Base-by-base conservation (phyloP, 305 asterid genomes). In the Petunia hybrid region DNA sequence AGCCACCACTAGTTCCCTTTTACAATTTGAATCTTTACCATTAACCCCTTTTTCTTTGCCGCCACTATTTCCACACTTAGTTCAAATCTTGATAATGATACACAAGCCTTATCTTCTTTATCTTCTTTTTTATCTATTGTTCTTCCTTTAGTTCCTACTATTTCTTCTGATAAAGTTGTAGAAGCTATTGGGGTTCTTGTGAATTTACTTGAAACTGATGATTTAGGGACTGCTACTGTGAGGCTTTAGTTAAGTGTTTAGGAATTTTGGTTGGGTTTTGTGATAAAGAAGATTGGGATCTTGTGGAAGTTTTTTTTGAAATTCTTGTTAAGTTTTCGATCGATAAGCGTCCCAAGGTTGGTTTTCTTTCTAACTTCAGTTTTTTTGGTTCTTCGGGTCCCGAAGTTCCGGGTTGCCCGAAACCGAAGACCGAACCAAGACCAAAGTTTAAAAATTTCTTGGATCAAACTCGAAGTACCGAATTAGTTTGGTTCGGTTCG, bases 311-410 rank as follows among this genome's bases (percentile, higher is more conserved):
- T 31, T 95, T 98, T 35, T 91, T 92, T 56, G 86, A 82, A 76
- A 83, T 90, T 82, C 90, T 96, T 81, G 82, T 94, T 71, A 92
- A 85, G 62, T 90, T 86, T 71, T 91, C 98, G 12, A 76, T 88
- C 42, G 98, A 93, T 86, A 94, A 89, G 88, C 92, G 97, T 6
- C 97, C 98, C 2, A 92, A 93, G 98, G 97, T n/a, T n/a, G n/a
- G n/a, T 95, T 53, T 1, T 10, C 16, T 40, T 16, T 71, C n/a
- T n/a, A n/a, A n/a, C n/a, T n/a, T n/a, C n/a, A n/a, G n/a, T n/a
- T n/a, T n/a, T n/a, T n/a, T n/a, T n/a, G n/a, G n/a, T n/a, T n/a
- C n/a, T n/a, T n/a, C n/a, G n/a, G n/a, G n/a, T n/a, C n/a, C n/a
- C n/a, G n/a, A n/a, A n/a, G n/a, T n/a, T n/a, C n/a, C n/a, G n/a